Conservation (phyloP, 2,329 filamentous ascomycete species). For the Pyricularia grisea region DNA sequence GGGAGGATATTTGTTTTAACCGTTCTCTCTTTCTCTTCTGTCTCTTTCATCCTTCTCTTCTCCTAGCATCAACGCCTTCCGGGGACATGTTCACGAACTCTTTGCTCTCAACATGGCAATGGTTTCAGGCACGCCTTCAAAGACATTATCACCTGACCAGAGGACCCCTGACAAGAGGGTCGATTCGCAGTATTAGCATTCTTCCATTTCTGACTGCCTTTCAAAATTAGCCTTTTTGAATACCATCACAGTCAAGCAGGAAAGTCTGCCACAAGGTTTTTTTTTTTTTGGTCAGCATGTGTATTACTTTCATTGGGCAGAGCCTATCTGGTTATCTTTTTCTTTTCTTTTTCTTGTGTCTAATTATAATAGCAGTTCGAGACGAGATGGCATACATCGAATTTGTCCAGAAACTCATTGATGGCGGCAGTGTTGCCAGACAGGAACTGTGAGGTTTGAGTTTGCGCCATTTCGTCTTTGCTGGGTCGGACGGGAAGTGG, state of each 20-base stretch:
- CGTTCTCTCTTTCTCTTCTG: background rate
- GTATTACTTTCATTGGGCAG: background rate
- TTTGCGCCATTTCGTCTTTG: background rate
- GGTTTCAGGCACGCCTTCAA: constrained; percentile 76
- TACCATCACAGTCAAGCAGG: constrained; percentile 95
- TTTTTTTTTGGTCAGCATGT: background rate
- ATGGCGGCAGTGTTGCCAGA: constrained; percentile 72
- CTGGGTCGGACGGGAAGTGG: background rate
- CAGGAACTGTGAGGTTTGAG: constrained; percentile 46
- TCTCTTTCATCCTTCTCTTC: background rate
- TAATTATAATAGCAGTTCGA: no score
- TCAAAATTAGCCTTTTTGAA: constrained; percentile 13
- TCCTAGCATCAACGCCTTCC: no score
- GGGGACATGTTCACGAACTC: background rate
- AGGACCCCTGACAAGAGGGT: constrained; percentile 60
- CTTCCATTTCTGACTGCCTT: background rate
- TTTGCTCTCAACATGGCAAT: constrained; percentile 54
- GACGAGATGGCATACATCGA: constrained; percentile 63
- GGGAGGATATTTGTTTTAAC: no score
- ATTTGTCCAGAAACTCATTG: constrained; percentile 75
- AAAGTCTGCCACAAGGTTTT: constrained; percentile 60
- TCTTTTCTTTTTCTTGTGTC: background rate
- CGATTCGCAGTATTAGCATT: background rate
- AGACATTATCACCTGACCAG: constrained; percentile 91
- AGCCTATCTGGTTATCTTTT: background rate